These are phyloP conservation scores for Chlorella sp. DNA, from an alignment of 139 green algal genomes.

Conservation along the genomic window DNA sequence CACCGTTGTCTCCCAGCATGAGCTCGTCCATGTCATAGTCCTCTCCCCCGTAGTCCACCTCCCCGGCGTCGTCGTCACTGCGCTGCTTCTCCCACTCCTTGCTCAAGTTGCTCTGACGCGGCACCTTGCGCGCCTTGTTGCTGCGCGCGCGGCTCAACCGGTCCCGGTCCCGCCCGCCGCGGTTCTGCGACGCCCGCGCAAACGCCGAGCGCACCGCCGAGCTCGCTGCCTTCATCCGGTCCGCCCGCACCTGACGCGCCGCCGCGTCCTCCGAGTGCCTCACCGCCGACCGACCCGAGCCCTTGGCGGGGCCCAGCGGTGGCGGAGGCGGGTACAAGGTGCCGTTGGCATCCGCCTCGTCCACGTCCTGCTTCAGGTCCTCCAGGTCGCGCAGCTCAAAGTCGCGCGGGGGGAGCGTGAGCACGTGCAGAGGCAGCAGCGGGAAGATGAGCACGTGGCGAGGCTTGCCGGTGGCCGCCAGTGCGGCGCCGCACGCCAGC, in stretches of 20 bases:
- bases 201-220: background rate
- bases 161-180: background rate
- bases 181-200: background rate
- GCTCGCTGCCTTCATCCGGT: background rate
- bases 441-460: background rate
- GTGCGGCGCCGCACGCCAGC: background rate
- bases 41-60: background rate
- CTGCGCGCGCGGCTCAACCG: background rate
- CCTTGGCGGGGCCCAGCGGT: background rate
- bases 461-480: background rate
- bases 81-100: background rate
- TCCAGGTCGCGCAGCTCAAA: background rate
- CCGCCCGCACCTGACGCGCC: too few relatives aligned
- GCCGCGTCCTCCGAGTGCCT: background rate
- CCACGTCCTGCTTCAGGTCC: background rate
- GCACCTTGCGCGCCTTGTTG: background rate
- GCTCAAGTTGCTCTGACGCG: background rate
- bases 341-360: background rate
- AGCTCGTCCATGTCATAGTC: too few relatives aligned
- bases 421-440: background rate
- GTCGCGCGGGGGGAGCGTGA: background rate
- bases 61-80: background rate
- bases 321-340: background rate
- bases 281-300: background rate
- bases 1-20: background rate